phyloP scores from a whole-genome alignment of 176 grass and related monocot species.

The Phragmites australis region DNA sequence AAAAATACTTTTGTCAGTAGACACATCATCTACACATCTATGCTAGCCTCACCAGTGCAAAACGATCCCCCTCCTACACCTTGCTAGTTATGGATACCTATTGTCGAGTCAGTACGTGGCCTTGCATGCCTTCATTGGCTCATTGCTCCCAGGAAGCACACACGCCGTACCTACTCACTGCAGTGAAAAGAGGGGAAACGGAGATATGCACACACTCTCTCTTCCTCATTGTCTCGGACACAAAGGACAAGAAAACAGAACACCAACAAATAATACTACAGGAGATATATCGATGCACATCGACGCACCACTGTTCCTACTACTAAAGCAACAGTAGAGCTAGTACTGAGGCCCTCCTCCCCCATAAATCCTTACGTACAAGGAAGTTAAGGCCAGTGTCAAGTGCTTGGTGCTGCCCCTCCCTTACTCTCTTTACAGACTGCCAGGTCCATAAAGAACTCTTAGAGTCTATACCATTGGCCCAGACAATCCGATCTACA shows the following conservation, averaged over 20 bases:
- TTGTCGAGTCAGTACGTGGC: slow-evolving; percentile 33
- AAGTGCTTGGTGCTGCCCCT: slow-evolving; percentile 22
- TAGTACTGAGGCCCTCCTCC: slow-evolving; percentile 48
- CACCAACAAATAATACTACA: slow-evolving; percentile 30
- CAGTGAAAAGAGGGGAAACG: slow-evolving; percentile 44
- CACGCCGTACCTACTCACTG: slow-evolving; percentile 47
- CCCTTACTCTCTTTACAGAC: slow-evolving; percentile 56
- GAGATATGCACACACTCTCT: slow-evolving; percentile 14
- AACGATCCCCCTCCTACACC: slow-evolving; percentile 45
- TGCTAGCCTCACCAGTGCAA: slow-evolving; percentile 38
- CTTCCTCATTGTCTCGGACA: slow-evolving; percentile 34
- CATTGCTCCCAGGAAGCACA: slow-evolving; percentile 47
- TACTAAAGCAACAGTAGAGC: slow-evolving; percentile 43
- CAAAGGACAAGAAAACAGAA: slow-evolving; percentile 50
- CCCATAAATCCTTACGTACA: slow-evolving; percentile 68
- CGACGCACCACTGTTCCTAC: slow-evolving; percentile 41
- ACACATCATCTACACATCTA: slow-evolving; percentile 58
- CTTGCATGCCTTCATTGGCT: too few species aligned
- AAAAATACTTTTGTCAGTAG: slow-evolving; percentile 50
- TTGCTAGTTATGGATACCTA: slow-evolving; percentile 61
- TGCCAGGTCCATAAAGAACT: slow-evolving; percentile 64
- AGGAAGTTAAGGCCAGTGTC: slow-evolving; percentile 51
- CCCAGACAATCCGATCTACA: slow-evolving; percentile 57
- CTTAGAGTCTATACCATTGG: slow-evolving; percentile 54
- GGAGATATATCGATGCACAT: slow-evolving; percentile 34